Base-by-base conservation (phyloP, 1,139 yeast species). In the Hemisphaericaspora lyxosophila region DNA sequence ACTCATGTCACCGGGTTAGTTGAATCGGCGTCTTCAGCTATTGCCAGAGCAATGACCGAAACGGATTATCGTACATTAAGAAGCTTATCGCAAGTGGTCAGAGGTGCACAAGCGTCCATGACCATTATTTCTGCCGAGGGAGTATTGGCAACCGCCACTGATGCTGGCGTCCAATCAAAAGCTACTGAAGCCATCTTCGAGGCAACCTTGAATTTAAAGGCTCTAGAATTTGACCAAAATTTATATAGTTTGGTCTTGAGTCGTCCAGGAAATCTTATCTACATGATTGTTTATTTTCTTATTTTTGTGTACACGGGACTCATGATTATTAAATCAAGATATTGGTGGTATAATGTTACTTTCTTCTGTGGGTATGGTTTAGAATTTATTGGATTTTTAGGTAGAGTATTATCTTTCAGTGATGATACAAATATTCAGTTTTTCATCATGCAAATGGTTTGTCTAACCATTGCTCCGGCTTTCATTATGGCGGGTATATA, bases 401-500 rank as follows among this genome's bases (percentile, higher is more conserved):
- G 87, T 4, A 67, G 97, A 45, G 56, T 64, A 3, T 47, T 66
- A 29, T 61, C 79, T 11, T 59, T 77, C 36, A 60, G 69, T 36
- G 62, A 31, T 15, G 60, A 75, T 44, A 56, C 64, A n/a, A 56
- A 62, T 34, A 46, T 64, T 36, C 57, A 73, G 42, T 66, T 66
- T 34, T 89, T 70, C 55, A 59, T 86, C 39, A 60, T 81, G 45
- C 96, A 89, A 59, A 77, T 81, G 46, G 75, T 82, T 36, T 67
- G 84, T 42, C 66, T 88, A 44, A 87, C 95, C 0, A 64, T 89
- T 37, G 92, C 89, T 0, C 97, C 97, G 0, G 92, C 92, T 5
- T 88, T 90, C 57, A 71, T 86, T 38, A 85, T 87, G 89, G 97
- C 85, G 4, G 96, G 95, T 4, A 70, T 89, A 7, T 89, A 89